Percentiles rank a stretch among this genome's conserved stretches.
These are phyloP conservation scores for Sugiyamaella mastotermitis DNA, from an alignment of 805 yeast species.

Conservation along the genomic window DNA sequence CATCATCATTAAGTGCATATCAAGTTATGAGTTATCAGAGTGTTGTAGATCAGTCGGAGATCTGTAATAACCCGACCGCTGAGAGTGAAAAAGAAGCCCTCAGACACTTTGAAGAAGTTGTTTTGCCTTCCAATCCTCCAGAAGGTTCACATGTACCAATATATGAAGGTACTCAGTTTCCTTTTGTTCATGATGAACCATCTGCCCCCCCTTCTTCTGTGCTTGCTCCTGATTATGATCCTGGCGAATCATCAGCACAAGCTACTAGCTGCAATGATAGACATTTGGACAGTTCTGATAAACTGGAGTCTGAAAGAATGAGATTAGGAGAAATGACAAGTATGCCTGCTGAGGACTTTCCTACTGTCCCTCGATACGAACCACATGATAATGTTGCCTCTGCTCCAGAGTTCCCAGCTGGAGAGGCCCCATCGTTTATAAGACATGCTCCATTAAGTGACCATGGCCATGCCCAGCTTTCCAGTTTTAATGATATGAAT, in stretches of 20 bases:
- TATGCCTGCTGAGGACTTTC: conserved; percentile 30
- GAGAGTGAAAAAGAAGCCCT: conserved; percentile 51
- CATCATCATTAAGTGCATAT: too few species aligned
- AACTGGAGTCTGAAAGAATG: conserved; percentile 36
- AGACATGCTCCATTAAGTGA: too few species aligned
- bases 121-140: conserved; percentile 46
- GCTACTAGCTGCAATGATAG: neutral
- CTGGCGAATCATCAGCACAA: too few species aligned
- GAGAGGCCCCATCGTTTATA: neutral
- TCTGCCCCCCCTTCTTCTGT: conserved; percentile 6
- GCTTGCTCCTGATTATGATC: neutral
- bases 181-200: conserved; percentile 5
- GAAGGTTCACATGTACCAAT: neutral
- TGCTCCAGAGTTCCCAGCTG: neutral
- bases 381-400: neutral
- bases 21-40: too few species aligned
- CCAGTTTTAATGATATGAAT: too few species aligned
- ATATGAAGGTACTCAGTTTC: neutral
- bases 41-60: too few species aligned
- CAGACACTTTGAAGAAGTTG: conserved; percentile 47
- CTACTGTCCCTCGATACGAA: conserved; percentile 18
- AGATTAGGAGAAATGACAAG: conserved; percentile 36
- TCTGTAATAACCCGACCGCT: conserved; percentile 24
- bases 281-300: conserved; percentile 26
- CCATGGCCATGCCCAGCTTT: too few species aligned